Conservation (phyloP, 495 filamentous ascomycete species). For the Penicillium dipodomyicola region DNA sequence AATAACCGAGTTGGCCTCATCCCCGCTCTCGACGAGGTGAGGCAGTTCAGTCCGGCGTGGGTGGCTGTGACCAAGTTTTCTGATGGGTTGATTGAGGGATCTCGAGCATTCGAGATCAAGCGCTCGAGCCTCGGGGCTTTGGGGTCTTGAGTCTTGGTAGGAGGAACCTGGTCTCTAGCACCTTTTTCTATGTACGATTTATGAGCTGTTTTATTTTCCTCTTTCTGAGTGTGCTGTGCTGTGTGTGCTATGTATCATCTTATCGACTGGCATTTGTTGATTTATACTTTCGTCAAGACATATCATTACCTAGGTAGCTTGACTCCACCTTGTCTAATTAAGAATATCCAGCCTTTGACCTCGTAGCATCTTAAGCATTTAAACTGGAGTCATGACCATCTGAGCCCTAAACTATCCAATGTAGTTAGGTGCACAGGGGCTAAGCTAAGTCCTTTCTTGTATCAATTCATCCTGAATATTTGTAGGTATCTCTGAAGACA, state of each 20-base stretch:
- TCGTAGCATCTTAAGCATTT: background rate
- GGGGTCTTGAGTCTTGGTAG: background rate
- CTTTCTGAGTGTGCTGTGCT: background rate
- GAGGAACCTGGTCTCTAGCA: background rate
- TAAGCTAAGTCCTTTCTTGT: background rate
- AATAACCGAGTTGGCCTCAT: constrained; percentile 68
- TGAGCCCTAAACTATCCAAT: background rate
- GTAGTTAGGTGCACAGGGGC: background rate
- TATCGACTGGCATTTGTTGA: background rate
- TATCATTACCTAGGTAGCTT: background rate
- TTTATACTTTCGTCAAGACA: background rate
- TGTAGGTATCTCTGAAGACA: background rate
- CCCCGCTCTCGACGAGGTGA: constrained; percentile 81
- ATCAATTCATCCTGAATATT: background rate
- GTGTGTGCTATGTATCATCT: background rate
- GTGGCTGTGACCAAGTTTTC: constrained; percentile 67
- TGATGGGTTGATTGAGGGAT: constrained; percentile 81
- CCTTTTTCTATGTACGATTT: constrained; percentile 4
- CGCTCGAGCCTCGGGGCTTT: constrained; percentile 1
- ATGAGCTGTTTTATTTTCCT: background rate
- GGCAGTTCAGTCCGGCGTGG: constrained; percentile 75
- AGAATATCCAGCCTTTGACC: too few species aligned
- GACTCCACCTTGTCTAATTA: background rate
- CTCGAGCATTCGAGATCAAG: constrained; percentile 53
- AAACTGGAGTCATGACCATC: background rate